A percentile compares a stretch with the other conserved stretches of the same genome.
phyloP scores from a whole-genome alignment of 805 yeast genomes.

The Kregervanrija pseudodelftensis region DNA sequence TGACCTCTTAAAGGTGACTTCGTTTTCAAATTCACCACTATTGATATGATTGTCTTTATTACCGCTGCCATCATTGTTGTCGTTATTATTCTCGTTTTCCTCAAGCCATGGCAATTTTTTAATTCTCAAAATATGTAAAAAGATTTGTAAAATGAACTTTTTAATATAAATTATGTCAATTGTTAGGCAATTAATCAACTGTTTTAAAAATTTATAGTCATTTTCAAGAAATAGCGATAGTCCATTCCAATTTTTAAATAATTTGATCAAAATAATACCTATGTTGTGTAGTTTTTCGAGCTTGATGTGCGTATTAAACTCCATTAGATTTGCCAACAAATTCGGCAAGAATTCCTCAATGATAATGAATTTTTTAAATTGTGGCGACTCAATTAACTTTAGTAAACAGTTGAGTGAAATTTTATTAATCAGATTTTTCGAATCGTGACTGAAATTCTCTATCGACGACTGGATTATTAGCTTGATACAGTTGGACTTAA shows the following conservation, averaged over 20 bases:
- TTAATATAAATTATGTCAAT: conserved; percentile 50
- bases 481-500: conserved; percentile 39
- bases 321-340: too few relatives aligned
- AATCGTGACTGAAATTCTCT: conserved; percentile 42
- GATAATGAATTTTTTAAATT: conserved; percentile 44
- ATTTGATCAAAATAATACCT: conserved; percentile 49
- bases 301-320: conserved; percentile 31
- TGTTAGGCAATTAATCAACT: conserved; percentile 55
- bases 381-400: conserved; percentile 51
- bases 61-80: conserved; percentile 3
- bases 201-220: conserved; percentile 46
- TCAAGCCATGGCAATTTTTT: conserved; percentile 47
- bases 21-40: not conserved
- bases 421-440: too few relatives aligned
- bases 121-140: conserved; percentile 61
- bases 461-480: conserved; percentile 38
- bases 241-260: conserved; percentile 72
- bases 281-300: conserved; percentile 50
- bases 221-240: conserved; percentile 54
- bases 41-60: conserved; percentile 19
- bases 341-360: conserved; percentile 51
- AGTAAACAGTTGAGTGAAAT: conserved; percentile 23
- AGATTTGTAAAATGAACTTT: conserved; percentile 60
- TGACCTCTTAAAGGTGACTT: not conserved
- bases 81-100: conserved; percentile 8